A percentile compares a stretch with the other conserved stretches of the same genome.
phyloP scores from a whole-genome alignment of 2,329 filamentous ascomycete species.

The Salinomyces thailandicus region DNA sequence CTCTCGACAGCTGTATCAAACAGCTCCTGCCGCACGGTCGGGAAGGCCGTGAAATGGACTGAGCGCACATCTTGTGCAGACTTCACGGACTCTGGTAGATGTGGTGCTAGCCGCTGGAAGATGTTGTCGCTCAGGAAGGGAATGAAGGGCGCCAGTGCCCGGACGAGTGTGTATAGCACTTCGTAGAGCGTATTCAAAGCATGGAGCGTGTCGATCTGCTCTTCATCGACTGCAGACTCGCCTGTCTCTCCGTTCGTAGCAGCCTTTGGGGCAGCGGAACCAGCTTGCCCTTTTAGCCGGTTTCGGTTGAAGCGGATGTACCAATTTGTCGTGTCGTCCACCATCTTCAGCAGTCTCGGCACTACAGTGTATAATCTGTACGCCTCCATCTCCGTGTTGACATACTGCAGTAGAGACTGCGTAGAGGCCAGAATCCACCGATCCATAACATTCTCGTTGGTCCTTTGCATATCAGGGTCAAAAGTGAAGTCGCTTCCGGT shows the following conservation, averaged over 20 bases:
- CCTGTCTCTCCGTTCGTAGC: slow-evolving; percentile 13
- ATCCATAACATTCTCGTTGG: slow-evolving; percentile 88
- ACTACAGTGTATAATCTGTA: slow-evolving; percentile 73
- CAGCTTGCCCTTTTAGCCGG: slow-evolving; percentile 61
- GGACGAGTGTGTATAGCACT: slow-evolving; percentile 78
- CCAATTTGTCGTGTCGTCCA: slow-evolving; percentile 97
- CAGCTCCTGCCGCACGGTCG: slow-evolving; percentile 75
- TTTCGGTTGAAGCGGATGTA: slow-evolving; percentile 93
- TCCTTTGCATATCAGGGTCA: slow-evolving; percentile 62
- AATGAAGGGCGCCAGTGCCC: slow-evolving; percentile 85
- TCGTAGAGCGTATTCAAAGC: slow-evolving; percentile 92
- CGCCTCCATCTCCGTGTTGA: slow-evolving; percentile 83
- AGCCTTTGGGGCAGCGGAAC: slow-evolving; percentile 10
- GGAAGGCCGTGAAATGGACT: slow-evolving; percentile 87
- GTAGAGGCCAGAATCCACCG: slow-evolving; percentile 88
- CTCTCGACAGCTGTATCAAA: slow-evolving; percentile 82
- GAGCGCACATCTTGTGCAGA: slow-evolving; percentile 63
- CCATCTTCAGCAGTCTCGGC: slow-evolving; percentile 58
- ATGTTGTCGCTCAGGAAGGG: slow-evolving; percentile 95
- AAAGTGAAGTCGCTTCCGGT: slow-evolving; percentile 67
- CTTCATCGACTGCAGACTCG: slow-evolving; percentile 40
- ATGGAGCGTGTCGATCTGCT: slow-evolving; percentile 77
- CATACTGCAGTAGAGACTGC: slow-evolving; percentile 81
- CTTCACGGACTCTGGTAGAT: slow-evolving; percentile 62
- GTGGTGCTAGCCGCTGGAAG: slow-evolving; percentile 70